phyloP scores from a whole-genome alignment of 2,329 filamentous ascomycete species.

The Aspergillus transmontanensis region DNA sequence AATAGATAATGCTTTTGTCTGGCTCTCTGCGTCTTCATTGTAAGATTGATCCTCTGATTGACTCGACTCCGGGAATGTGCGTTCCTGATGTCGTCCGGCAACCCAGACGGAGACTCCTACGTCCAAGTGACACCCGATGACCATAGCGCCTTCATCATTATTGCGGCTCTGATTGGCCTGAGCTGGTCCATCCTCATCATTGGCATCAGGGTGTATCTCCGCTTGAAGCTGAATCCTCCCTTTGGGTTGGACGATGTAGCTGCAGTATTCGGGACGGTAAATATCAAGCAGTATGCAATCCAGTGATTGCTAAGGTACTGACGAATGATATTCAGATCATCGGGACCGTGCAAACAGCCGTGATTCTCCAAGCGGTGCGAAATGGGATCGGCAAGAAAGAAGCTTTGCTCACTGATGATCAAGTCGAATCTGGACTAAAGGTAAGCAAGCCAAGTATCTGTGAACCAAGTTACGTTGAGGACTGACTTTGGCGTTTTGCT shows the following conservation, averaged over 20 bases:
- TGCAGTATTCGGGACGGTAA: constrained; percentile 1
- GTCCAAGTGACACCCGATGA: constrained; percentile 1
- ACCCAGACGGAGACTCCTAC: not conserved
- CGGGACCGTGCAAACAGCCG: not conserved
- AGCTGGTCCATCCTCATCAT: constrained; percentile 1
- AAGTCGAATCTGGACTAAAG: not conserved
- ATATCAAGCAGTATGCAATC: not conserved
- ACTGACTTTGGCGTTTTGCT: not conserved
- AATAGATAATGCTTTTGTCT: not conserved
- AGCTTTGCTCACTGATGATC: not conserved
- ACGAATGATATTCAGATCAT: not conserved
- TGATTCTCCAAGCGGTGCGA: not conserved
- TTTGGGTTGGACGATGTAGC: constrained; percentile 3
- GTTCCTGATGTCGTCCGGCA: not conserved
- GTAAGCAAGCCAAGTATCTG: not conserved
- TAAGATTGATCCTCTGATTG: not conserved
- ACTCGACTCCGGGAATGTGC: not conserved
- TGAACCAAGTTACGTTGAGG: not conserved
- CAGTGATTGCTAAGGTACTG: not conserved
- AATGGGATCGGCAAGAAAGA: constrained; percentile 3
- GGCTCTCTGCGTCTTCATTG: not conserved
- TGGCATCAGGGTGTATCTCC: constrained; percentile 1
- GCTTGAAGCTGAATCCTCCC: not conserved
- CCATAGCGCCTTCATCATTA: constrained; percentile 1
- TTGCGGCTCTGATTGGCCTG: not conserved